Evolutionary conservation across 306 rosid species (phyloP).

Genomic region (Dalbergia oliveri): DNA sequence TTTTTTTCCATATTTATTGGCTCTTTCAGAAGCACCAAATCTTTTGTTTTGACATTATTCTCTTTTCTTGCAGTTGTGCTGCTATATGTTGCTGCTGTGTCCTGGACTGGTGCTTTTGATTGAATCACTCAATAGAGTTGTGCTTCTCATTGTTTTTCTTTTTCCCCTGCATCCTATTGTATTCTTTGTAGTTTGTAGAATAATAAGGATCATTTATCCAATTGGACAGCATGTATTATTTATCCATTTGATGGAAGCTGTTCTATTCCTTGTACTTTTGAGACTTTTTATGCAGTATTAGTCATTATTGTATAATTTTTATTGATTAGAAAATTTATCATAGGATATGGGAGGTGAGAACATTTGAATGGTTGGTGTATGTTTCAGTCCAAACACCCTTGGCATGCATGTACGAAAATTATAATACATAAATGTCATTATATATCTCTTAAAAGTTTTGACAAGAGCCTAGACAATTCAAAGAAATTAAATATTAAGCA

Average conservation of each 20-base stretch:
- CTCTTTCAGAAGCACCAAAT: neutral
- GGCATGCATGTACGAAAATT: too few species aligned
- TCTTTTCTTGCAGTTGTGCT: conserved; percentile 41
- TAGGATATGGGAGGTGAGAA: neutral
- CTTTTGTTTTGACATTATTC: neutral
- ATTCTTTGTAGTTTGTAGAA: neutral
- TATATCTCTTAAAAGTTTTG: too few species aligned
- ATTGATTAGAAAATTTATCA: neutral
- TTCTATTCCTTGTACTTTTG: neutral
- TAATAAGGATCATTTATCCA: neutral
- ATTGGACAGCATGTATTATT: neutral
- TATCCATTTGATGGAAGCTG: neutral
- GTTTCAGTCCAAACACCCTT: too few species aligned
- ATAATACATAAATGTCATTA: too few species aligned
- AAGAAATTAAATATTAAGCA: too few species aligned
- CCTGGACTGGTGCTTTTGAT: conserved; percentile 41
- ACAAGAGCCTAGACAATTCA: too few species aligned
- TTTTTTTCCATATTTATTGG: too few species aligned
- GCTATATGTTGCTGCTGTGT: conserved; percentile 54
- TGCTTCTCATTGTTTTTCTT: neutral
- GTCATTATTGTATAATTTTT: neutral
- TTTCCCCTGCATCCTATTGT: neutral
- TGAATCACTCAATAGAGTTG: neutral
- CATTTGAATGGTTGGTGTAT: neutral
- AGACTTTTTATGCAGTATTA: too few species aligned